Evolutionary conservation across 495 filamentous ascomycete genomes (phyloP), one percentile per base, ranked within the genome.

Genomic region (Aspergillus haitiensis): DNA sequence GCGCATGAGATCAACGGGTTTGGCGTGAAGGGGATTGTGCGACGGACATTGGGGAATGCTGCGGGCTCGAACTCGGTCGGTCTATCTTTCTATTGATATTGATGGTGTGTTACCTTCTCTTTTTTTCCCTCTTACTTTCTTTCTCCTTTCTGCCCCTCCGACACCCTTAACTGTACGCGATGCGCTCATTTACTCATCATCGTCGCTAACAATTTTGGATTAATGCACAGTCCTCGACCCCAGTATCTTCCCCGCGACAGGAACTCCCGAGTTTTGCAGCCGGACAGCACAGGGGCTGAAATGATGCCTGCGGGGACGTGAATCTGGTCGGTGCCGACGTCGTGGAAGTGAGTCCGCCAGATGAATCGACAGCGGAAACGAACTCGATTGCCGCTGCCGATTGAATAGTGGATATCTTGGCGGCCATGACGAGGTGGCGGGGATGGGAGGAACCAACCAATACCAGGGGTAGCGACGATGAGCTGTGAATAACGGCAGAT

Each of bases 271-370:
- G 54, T 59, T 67, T 0, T 69, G 72, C 3, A 67, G 70, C 4
- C 72, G 72, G 72, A 68, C 70, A 0, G 70, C 67, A n/a, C 60
- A 70, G 5, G 70, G 73, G 32, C 53, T 73, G 37, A 65, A 65
- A 18, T 58, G 64, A 3, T 66, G 66, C 15, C 45, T 72, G 3
- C 55, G 67, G 37, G 64, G 58, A 21, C 18, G n/a, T 74, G 36
- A 74, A 73, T 31, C 33, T 68, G 7, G 66, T 72, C 12, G 69
- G 69, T 0, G 69, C 67, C 0, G 69, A 72, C 44, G 62, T 72
- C 6, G 78, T 81, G 31, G 79, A 82, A 60, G 79, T 82, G 9
- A 75, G 75, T 34, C 79, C 80, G 7, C 71, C 79, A 39, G 81
- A 81, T 63, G 78, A 81, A 61, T 76, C 72, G 18, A 53, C 66